phyloP scores from a whole-genome alignment of 2,329 filamentous ascomycete species.

The Magnaporthiopsis incrustans region DNA sequence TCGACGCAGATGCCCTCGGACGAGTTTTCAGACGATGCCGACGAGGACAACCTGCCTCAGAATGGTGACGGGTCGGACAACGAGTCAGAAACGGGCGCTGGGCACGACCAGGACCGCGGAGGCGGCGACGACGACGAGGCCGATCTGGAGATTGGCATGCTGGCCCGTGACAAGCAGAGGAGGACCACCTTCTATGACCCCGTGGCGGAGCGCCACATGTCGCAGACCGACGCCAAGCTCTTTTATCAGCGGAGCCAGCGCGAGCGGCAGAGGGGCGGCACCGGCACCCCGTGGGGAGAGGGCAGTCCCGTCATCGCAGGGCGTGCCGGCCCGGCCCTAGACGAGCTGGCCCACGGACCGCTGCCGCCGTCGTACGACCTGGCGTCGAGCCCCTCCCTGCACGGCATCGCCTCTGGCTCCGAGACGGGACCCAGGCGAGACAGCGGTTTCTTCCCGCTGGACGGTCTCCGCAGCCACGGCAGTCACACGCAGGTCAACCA shows the following conservation, averaged over 20 bases:
- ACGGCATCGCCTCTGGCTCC: not conserved
- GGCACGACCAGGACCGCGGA: not conserved
- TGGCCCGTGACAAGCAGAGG: slow-evolving; percentile 51
- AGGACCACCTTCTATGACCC: slow-evolving; percentile 90
- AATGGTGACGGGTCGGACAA: slow-evolving; percentile 26
- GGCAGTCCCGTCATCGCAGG: slow-evolving; percentile 35
- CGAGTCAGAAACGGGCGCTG: slow-evolving; percentile 11
- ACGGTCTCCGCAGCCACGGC: slow-evolving; percentile 12
- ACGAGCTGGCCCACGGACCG: slow-evolving; percentile 4
- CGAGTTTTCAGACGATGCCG: slow-evolving; percentile 30
- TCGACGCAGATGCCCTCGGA: slow-evolving; percentile 22
- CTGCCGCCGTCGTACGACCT: slow-evolving; percentile 10
- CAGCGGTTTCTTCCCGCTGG: slow-evolving; percentile 10
- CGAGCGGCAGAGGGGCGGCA: slow-evolving; percentile 36
- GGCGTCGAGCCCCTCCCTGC: slow-evolving; percentile 10
- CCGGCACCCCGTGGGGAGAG: slow-evolving; percentile 26
- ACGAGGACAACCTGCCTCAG: slow-evolving; percentile 21
- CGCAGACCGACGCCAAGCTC: slow-evolving; percentile 86
- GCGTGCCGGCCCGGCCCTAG: slow-evolving; percentile 7
- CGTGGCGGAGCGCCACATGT: slow-evolving; percentile 88
- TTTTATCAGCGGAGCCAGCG: slow-evolving; percentile 88
- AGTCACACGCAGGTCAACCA: slow-evolving; percentile 14
- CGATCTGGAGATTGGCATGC: slow-evolving; percentile 45
- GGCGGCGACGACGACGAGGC: slow-evolving; percentile 3
- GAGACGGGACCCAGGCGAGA: slow-evolving; percentile 11